These are phyloP conservation scores for Herpomyces periplanetae DNA, from an alignment of 2,329 filamentous ascomycete species.

Conservation along the genomic window DNA sequence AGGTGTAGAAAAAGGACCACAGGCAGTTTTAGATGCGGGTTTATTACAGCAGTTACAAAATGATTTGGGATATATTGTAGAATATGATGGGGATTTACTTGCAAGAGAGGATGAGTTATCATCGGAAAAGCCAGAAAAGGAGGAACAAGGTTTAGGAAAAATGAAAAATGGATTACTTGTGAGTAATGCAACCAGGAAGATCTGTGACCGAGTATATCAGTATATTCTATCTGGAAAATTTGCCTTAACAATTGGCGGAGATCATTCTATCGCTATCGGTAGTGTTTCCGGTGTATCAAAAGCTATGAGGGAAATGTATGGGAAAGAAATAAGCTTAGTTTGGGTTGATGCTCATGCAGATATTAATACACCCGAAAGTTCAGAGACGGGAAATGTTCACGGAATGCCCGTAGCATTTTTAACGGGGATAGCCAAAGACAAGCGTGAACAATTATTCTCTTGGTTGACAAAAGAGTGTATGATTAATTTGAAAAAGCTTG, in stretches of 20 bases:
- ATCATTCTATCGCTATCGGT: slow-evolving; percentile 85
- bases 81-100: slow-evolving; percentile 48
- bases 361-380: slow-evolving; percentile 80
- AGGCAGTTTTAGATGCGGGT: slow-evolving; percentile 53
- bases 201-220: slow-evolving; percentile 49
- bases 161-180: slow-evolving; percentile 84
- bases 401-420: slow-evolving; percentile 89
- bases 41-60: slow-evolving; percentile 43
- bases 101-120: slow-evolving; percentile 30
- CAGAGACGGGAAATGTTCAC: slow-evolving; percentile 67
- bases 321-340: slow-evolving; percentile 58
- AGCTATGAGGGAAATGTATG: slow-evolving; percentile 37
- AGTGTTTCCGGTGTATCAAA: slow-evolving; percentile 56
- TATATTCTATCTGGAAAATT: slow-evolving; percentile 49
- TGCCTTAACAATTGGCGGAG: slow-evolving; percentile 68
- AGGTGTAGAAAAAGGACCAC: slow-evolving; percentile 69
- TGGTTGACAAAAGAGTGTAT: slow-evolving; percentile 40
- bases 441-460: slow-evolving; percentile 41
- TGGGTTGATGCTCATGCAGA: slow-evolving; percentile 97
- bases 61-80: slow-evolving; percentile 56
- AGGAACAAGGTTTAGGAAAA: too few relatives aligned
- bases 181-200: slow-evolving; percentile 38
- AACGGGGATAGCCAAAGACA: slow-evolving; percentile 39
- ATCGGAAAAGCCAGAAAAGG: slow-evolving; percentile 28
- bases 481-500: slow-evolving; percentile 38